Percentiles rank a stretch among this genome's conserved stretches.
These are phyloP conservation scores for Neurospora tetraspora DNA, from an alignment of 495 filamentous ascomycete genomes.

Conservation along the genomic window DNA sequence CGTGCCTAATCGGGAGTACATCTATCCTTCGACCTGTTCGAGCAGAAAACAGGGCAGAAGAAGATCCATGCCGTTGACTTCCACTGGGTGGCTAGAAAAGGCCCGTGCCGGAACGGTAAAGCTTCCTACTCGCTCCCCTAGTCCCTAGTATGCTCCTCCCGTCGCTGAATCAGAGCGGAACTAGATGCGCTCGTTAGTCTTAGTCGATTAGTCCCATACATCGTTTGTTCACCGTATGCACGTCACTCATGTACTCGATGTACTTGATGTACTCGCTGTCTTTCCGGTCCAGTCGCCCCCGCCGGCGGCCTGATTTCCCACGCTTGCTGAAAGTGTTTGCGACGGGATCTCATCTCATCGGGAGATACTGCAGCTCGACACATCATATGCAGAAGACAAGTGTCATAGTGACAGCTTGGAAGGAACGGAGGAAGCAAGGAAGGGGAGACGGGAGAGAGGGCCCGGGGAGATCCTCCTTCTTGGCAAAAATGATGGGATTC, in stretches of 20 bases:
- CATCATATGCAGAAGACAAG: not conserved
- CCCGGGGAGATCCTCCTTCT: not conserved
- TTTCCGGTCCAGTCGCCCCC: not conserved
- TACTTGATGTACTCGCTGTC: not conserved
- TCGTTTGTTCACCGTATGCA: not conserved
- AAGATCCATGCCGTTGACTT: not conserved
- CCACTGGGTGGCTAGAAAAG: too few relatives aligned
- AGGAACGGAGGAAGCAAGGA: not conserved
- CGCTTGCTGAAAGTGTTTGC: not conserved
- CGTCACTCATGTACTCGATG: not conserved
- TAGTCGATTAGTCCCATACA: not conserved
- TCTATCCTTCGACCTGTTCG: not conserved
- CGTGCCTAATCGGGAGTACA: not conserved
- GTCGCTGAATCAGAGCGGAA: not conserved
- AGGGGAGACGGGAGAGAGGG: not conserved
- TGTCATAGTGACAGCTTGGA: not conserved
- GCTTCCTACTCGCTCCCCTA: not conserved
- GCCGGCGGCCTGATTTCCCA: not conserved
- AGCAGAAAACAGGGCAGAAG: not conserved
- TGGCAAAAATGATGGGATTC: not conserved
- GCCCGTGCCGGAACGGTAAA: not conserved
- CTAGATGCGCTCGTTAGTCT: not conserved
- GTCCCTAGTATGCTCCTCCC: not conserved
- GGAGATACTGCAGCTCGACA: not conserved
- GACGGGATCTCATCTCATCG: not conserved